phyloP scores from a whole-genome alignment of 108 stramenopile species.

The Cyclostephanos tholiformis region DNA sequence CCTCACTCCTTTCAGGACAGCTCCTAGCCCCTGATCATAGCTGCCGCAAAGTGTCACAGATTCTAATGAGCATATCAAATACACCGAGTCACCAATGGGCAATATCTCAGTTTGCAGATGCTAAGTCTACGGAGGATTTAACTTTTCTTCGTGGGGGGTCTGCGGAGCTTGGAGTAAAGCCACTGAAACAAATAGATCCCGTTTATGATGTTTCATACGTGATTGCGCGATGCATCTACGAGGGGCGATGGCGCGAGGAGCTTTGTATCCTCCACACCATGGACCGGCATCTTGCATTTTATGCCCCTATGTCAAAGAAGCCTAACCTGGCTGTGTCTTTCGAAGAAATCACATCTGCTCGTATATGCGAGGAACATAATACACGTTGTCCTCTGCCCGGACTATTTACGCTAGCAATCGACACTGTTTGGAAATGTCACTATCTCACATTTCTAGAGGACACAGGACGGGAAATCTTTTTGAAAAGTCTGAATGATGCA shows the following conservation, averaged over 20 bases:
- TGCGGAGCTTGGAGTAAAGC: conserved; percentile 67
- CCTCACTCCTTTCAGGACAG: conserved; percentile 60
- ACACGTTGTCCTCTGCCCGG: conserved; percentile 65
- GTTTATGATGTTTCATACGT: conserved; percentile 59
- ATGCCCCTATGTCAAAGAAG: conserved; percentile 80
- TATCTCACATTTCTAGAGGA: conserved; percentile 75
- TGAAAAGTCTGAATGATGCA: conserved; percentile 49
- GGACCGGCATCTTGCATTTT: conserved; percentile 71
- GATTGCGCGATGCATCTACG: conserved; percentile 87
- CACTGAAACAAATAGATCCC: conserved; percentile 41
- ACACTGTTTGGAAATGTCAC: conserved; percentile 84
- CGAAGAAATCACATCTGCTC: conserved; percentile 61
- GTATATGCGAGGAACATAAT: conserved; percentile 47
- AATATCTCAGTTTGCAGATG: conserved; percentile 51
- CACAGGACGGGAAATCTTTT: conserved; percentile 52
- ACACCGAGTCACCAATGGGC: conserved; percentile 33
- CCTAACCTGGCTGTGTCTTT: conserved; percentile 73
- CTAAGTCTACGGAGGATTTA: conserved; percentile 63
- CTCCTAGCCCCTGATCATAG: conserved; percentile 72
- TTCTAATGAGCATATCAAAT: conserved; percentile 64
- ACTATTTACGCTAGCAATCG: conserved; percentile 70
- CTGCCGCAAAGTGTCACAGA: conserved; percentile 67
- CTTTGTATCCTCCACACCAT: conserved; percentile 72
- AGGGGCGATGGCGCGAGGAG: conserved; percentile 94
- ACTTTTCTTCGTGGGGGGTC: conserved; percentile 77